phyloP scores from a whole-genome alignment of 495 filamentous ascomycete species.

The Hypoxylon subgilvum region DNA sequence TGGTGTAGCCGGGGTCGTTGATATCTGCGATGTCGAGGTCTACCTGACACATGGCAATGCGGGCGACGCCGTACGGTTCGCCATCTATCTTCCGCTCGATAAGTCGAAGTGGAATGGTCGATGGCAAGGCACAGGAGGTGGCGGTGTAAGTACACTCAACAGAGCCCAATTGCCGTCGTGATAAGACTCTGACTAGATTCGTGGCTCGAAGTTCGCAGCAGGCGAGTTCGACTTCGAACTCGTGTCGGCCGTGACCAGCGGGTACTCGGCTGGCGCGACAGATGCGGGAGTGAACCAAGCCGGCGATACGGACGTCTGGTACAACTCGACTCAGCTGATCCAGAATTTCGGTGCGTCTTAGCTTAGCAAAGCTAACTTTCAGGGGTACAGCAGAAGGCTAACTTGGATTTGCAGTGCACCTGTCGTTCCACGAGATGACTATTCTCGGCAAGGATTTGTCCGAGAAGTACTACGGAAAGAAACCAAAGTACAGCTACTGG shows the following conservation, averaged over 20 bases:
- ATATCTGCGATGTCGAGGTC: conserved; percentile 45
- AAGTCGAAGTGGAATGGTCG: conserved; percentile 63
- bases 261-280: conserved; percentile 33
- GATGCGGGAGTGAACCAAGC: conserved; percentile 40
- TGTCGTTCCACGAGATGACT: conserved; percentile 39
- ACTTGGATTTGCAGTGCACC: conserved; percentile 41
- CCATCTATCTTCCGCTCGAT: conserved; percentile 62
- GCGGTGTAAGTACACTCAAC: conserved; percentile 44
- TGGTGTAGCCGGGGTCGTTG: conserved; percentile 3
- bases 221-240: conserved; percentile 21
- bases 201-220: conserved; percentile 20
- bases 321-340: conserved; percentile 19
- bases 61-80: conserved; percentile 52
- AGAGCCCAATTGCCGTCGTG: conserved; percentile 6
- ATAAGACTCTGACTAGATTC: not conserved
- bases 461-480: conserved; percentile 46
- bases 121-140: conserved; percentile 63
- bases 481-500: conserved; percentile 51
- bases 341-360: conserved; percentile 18
- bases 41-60: conserved; percentile 50
- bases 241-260: conserved; percentile 15
- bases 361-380: not conserved
- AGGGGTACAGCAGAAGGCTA: conserved; percentile 28
- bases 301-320: conserved; percentile 31
- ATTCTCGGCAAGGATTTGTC: conserved; percentile 43